A percentile compares a stretch with the other conserved stretches of the same genome.
These are phyloP conservation scores for Panicum hallii DNA, from an alignment of 202 grass and related monocot species.

Conservation along the genomic window DNA sequence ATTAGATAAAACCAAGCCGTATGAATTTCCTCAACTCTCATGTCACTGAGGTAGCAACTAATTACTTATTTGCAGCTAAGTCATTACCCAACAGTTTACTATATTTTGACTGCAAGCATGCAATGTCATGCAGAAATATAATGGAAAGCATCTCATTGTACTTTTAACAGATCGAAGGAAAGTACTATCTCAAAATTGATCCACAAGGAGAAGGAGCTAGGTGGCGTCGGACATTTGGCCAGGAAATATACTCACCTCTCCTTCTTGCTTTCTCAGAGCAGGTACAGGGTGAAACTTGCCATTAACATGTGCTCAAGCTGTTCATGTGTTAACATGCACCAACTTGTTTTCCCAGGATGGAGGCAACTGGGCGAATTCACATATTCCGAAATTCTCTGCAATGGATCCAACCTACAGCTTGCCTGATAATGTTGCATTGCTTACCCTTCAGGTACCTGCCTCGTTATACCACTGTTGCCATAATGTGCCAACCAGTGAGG, in stretches of 20 bases:
- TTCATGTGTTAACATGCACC: slow-evolving; percentile 33
- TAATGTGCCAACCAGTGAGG: slow-evolving; percentile 11
- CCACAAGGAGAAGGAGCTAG: slow-evolving; percentile 79
- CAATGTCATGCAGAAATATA: not conserved
- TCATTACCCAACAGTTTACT: slow-evolving; percentile 7
- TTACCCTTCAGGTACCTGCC: slow-evolving; percentile 83
- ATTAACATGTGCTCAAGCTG: slow-evolving; percentile 35
- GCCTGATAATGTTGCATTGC: slow-evolving; percentile 90
- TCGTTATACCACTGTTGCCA: not conserved
- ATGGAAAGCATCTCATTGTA: not conserved
- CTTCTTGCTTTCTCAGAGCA: slow-evolving; percentile 89
- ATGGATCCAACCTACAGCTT: slow-evolving; percentile 93
- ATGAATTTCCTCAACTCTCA: too few species aligned
- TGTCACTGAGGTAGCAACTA: not conserved
- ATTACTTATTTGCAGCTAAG: not conserved
- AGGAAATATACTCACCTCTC: slow-evolving; percentile 98
- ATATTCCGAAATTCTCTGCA: slow-evolving; percentile 71
- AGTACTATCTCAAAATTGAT: slow-evolving; percentile 93
- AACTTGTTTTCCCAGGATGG: slow-evolving; percentile 68
- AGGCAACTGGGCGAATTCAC: slow-evolving; percentile 79
- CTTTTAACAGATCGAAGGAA: slow-evolving; percentile 73
- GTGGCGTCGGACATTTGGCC: slow-evolving; percentile 90
- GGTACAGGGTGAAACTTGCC: slow-evolving; percentile 56
- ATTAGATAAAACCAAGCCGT: not conserved
- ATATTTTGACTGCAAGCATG: slow-evolving; percentile 20